Evolutionary conservation across 2,329 filamentous ascomycete species (phyloP), one percentile per base, ranked within the genome.

Genomic region (Fusarium xylarioides): DNA sequence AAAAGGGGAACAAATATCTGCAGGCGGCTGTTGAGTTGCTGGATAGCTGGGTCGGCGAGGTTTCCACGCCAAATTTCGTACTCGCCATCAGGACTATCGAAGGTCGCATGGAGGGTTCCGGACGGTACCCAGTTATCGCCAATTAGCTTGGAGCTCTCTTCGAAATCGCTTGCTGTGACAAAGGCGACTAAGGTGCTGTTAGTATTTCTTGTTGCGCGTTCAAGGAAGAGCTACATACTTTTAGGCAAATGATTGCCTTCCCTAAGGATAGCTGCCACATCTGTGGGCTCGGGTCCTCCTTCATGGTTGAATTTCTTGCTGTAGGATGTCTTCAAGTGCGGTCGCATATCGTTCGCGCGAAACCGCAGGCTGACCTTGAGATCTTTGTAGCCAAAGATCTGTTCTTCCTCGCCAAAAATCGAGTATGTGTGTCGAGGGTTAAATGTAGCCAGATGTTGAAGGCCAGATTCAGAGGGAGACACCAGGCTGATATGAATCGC

Each of bases 381-480:
- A 60, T 91, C 90, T 80, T 94, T 91, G 85, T 98, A 97, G 42
- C 95, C 95, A 77, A 97, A 95, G 73, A 98, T 95, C 35, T 88
- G 89, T 82, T 99, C 95, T 14, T 96, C 92, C n/a, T 98, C 92
- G 78, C 94, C 94, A 76, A 98, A 98, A 72, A 99, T 92, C 3
- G 94, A 86, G 82, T 98, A 97, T 23, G 95, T 98, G 81, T 95
- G 97, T 79, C 90, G 89, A 0, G 96, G 97, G 68, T 93, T 88
- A 82, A 99, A 98, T 34, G 89, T 88, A 32, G 89, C 87, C 75
- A 92, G 83, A 37, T 87, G 88, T 76, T 88, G 89, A 55, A 88
- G 79, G 72, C 85, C 85, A 12, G 82, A 82, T 23, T 84, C 81
- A 11, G 85, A 82, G 16, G 88, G 85, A 44, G 85, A 83, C 23